These are phyloP conservation scores for Benincasa hispida DNA, from an alignment of 306 rosid species.

Conservation along the genomic window DNA sequence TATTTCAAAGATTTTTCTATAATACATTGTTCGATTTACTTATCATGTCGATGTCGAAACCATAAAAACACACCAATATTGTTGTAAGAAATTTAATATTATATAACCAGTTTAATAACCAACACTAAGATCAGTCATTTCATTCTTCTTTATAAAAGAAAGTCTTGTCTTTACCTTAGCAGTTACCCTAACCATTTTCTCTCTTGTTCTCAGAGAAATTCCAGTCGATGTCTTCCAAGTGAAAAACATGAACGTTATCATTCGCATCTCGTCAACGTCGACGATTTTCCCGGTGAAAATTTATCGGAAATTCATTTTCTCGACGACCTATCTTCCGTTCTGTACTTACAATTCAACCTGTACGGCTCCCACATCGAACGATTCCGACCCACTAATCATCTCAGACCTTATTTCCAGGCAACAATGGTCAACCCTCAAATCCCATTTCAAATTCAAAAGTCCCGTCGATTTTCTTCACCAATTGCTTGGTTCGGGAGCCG, in stretches of 20 bases:
- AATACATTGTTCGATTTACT: too few relatives aligned
- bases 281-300: not conserved
- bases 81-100: too few relatives aligned
- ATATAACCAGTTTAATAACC: too few relatives aligned
- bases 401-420: slow-evolving; percentile 56
- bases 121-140: too few relatives aligned
- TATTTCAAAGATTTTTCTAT: too few relatives aligned
- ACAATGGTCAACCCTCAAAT: slow-evolving; percentile 58
- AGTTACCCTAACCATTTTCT: not conserved
- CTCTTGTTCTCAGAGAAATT: not conserved
- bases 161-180: too few relatives aligned
- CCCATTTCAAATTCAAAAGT: slow-evolving; percentile 26
- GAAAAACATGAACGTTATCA: not conserved
- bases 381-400: slow-evolving; percentile 16
- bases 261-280: not conserved
- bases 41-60: too few relatives aligned
- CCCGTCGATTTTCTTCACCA: slow-evolving; percentile 35
- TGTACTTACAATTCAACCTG: not conserved
- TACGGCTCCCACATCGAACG: slow-evolving; percentile 14
- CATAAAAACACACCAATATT: too few relatives aligned
- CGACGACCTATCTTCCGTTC: not conserved
- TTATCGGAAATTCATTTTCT: not conserved
- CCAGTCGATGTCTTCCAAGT: not conserved
- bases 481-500: slow-evolving; percentile 27
- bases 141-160: too few relatives aligned